Evolutionary conservation across 2,329 filamentous ascomycete genomes (phyloP), one percentile per base, ranked within the genome.

Genomic region (Myriosclerotinia scirpicola): DNA sequence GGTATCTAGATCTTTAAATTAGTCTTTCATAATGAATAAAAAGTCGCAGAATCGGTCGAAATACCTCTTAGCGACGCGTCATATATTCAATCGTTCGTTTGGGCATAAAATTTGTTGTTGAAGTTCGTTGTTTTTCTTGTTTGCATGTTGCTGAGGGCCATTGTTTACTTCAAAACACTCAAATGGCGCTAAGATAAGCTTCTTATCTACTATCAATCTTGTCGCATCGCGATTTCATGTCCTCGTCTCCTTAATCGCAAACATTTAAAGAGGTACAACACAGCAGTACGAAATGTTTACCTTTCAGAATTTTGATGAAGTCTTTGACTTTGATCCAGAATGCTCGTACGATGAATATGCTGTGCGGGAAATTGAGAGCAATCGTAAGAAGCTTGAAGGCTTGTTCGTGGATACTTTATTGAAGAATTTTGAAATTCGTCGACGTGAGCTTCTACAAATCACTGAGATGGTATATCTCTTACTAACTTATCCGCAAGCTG

Each of bases 321-420:
- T 92, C 1, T 95, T 94, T 71, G 81, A 82, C 30, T 80, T 84
- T 52, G 83, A 86, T 64, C 79, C 82, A 7, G 82, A 84, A 6
- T 85, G 86, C 67, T 82, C 84, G 2, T 91, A 91, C 77, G 84
- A 87, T 74, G 82, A 85, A 67, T 83, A 84, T 68, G 77, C 83
- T 42, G 79, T 87, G 65, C 83, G 88, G 58, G 83, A 87, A 58
- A 91, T 93, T 65, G 83, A 89, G 67, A 79, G 82, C 40, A 86
- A 86, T 74, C 88, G 91, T 71, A 90, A 88, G 74, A 83, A 79
- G 59, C 82, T 93, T 26, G 86, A 88, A 68, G 89, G 90, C 67
- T 84, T 94, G 67, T 96, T 95, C 78, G 89, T 94, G 75, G 92
- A 96, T 77, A 87, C 90, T 64, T 86, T 96, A 52, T 80, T 95